Base-by-base conservation (phyloP, 2,329 filamentous ascomycete species). In the Penicillium sclerotiorum region DNA sequence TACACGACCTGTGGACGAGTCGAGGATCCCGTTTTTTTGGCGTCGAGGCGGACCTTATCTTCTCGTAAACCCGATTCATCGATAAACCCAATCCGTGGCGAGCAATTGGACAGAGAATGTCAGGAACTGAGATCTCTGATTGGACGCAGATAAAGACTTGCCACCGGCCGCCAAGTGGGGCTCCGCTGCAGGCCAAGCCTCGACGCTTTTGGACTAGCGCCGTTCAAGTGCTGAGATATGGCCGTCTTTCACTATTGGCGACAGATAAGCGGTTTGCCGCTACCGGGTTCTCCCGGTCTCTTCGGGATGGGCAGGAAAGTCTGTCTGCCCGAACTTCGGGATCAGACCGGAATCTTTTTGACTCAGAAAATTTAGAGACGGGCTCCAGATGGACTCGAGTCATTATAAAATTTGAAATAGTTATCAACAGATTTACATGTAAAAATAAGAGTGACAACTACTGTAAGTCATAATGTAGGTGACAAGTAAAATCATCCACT, bases 111-210 rank as follows among this genome's bases (percentile, higher is more conserved):
- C 35, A 9, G n/a, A 17, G 23, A 20, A 22, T 30, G 7, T 9
- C 3, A 15, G 36, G 18, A 52, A 56, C 41, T 41, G 40, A n/a
- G 30, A 5, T 1, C 37, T 33, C 21, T 55, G 45, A 64, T 64
- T 64, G 60, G 61, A 35, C 35, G 23, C 48, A 62, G 61, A 64
- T 64, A 64, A 62, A 61, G 49, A 38, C 47, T 52, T 54, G 43
- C 50, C 50, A 47, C 47, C 43, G 43, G 45, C 18, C 28, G n/a
- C 42, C 17, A 49, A 47, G 49, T 49, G 46, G 47, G 47, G 30
- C 46, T 21, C 28, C n/a, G 9, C 25, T 18, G 44, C 27, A 32
- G 11, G 36, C 36, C 36, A 47, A 47, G 45, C 25, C 32, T 25
- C 25, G 17, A 41, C 23, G 6, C 5, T n/a, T 53, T 13, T 1